Percentiles rank a stretch among this genome's conserved stretches.
Evolutionary conservation across 78 protist genomes (phyloP).

Genomic region (Isochrysis galbana): DNA sequence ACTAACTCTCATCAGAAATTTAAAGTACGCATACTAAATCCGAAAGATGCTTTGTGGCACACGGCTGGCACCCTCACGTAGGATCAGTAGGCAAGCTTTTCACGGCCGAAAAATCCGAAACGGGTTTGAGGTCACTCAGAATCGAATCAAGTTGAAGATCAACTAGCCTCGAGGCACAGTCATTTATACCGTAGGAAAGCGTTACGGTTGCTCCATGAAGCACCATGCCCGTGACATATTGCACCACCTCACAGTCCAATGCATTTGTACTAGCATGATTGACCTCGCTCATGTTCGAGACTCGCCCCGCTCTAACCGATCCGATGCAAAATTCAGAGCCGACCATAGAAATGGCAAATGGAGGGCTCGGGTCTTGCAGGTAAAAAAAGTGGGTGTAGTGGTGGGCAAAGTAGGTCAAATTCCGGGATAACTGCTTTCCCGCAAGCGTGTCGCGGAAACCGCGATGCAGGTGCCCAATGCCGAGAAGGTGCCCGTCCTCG

Average conservation of each 20-base stretch:
- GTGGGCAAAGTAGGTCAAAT: neutral
- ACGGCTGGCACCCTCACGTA: no score
- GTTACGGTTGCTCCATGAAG: neutral
- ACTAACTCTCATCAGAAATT: no score
- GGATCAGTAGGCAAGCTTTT: no score
- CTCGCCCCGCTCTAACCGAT: neutral
- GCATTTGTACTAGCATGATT: no score
- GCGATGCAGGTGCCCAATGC: neutral
- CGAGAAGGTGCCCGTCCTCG: neutral
- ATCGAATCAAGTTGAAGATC: no score
- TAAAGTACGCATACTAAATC: no score
- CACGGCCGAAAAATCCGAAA: no score
- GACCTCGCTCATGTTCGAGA: neutral
- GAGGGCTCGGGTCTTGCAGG: neutral
- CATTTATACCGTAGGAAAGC: neutral
- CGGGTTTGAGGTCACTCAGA: no score
- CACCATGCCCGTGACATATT: neutral
- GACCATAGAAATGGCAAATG: neutral
- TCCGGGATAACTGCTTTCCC: neutral
- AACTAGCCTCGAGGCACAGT: no score
- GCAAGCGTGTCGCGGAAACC: neutral
- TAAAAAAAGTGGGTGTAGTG: neutral
- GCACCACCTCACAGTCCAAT: neutral
- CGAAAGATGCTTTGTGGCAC: no score
- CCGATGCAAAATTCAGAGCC: neutral